These are phyloP conservation scores for Phytopythium oedochilum DNA, from an alignment of 352 stramenopile species.

Conservation along the genomic window DNA sequence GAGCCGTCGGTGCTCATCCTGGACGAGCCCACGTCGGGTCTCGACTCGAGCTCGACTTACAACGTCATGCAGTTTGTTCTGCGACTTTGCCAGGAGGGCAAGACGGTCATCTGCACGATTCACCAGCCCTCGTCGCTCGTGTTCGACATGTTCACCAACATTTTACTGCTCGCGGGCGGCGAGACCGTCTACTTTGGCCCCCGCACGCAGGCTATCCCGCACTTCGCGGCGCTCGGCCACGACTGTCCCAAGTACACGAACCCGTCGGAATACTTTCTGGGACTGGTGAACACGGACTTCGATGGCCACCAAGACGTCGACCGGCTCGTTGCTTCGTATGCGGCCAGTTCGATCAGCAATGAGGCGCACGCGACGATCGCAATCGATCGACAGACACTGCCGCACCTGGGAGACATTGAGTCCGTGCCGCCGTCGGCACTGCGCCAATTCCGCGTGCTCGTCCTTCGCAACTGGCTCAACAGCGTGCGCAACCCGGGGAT, in stretches of 20 bases:
- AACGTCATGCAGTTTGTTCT: slow-evolving; percentile 43
- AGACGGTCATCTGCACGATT: slow-evolving; percentile 58
- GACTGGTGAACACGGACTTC: slow-evolving; percentile 54
- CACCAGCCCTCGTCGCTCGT: slow-evolving; percentile 63
- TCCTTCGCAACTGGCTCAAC: slow-evolving; percentile 50
- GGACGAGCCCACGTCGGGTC: slow-evolving; percentile 66
- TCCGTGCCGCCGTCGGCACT: slow-evolving; percentile 15
- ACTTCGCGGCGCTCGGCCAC: slow-evolving; percentile 30
- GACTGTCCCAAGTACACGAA: slow-evolving; percentile 44
- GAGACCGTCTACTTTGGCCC: slow-evolving; percentile 76
- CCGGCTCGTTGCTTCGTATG: slow-evolving; percentile 18
- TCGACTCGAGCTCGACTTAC: slow-evolving; percentile 44
- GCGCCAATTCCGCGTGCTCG: slow-evolving; percentile 45
- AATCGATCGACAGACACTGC: slow-evolving; percentile 14
- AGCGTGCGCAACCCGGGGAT: slow-evolving; percentile 64
- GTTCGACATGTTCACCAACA: slow-evolving; percentile 56
- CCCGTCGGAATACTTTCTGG: slow-evolving; percentile 49
- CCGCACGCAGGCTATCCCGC: slow-evolving; percentile 27
- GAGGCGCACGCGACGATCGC: slow-evolving; percentile 8
- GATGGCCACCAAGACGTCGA: slow-evolving; percentile 28
- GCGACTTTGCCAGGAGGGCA: slow-evolving; percentile 27
- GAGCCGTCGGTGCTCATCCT: slow-evolving; percentile 73
- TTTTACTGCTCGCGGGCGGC: slow-evolving; percentile 56
- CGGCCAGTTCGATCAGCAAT: slow-evolving; percentile 8
- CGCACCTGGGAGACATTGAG: slow-evolving; percentile 16